These are phyloP conservation scores for Cenchrus purpureus DNA, from an alignment of 176 grass and related monocot genomes.

Conservation along the genomic window DNA sequence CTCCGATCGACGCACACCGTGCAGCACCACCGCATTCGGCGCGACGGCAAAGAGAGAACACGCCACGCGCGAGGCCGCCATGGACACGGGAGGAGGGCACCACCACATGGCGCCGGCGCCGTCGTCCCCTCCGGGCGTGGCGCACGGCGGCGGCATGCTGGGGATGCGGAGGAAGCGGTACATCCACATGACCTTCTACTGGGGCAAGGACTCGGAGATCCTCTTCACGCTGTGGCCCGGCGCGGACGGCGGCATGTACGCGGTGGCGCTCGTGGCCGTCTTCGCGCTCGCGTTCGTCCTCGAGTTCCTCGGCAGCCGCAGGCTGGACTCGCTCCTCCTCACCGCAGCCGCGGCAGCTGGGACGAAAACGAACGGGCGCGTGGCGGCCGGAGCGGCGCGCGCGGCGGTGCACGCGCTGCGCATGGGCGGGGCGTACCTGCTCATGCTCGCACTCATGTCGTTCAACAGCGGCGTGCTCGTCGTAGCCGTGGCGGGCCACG, in stretches of 20 bases:
- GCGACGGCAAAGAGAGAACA: background rate
- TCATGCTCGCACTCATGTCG: constrained; percentile 96
- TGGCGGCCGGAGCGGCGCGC: constrained; percentile 25
- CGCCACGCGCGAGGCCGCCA: background rate
- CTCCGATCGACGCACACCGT: background rate
- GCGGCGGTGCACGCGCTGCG: constrained; percentile 52
- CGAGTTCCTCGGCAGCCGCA: constrained; percentile 58
- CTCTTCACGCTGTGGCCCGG: constrained; percentile 81
- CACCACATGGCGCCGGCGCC: constrained; percentile 12
- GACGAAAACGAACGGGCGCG: background rate
- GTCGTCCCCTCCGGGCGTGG: background rate
- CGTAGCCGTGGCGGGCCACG: constrained; percentile 58
- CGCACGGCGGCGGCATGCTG: background rate
- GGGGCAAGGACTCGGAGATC: constrained; percentile 82
- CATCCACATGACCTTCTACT: constrained; percentile 92
- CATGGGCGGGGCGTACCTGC: constrained; percentile 64
- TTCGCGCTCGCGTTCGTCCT: constrained; percentile 53
- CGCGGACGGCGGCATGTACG: constrained; percentile 70
- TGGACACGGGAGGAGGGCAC: constrained; percentile 50
- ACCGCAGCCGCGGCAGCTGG: background rate
- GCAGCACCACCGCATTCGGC: background rate
- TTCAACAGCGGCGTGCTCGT: constrained; percentile 86
- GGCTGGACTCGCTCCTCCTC: constrained; percentile 28
- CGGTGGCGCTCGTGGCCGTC: constrained; percentile 61
- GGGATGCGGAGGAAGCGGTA: constrained; percentile 37